Evolutionary conservation across 2,329 filamentous ascomycete genomes (phyloP).

Genomic region (Metarhizium sp.): DNA sequence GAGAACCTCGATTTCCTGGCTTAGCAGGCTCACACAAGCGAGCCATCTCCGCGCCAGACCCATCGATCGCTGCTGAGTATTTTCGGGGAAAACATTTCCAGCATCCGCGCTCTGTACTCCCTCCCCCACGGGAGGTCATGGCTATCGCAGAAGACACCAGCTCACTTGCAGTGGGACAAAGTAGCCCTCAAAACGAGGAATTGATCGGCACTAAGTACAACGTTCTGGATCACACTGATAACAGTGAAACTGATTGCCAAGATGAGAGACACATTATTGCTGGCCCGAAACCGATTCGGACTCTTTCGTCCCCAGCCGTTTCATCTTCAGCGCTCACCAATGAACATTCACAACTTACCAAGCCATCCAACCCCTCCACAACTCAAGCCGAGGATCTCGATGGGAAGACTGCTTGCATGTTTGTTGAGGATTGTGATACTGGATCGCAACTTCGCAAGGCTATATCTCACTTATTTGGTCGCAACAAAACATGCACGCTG

Average conservation of each 20-base stretch:
- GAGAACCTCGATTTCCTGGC: conserved; percentile 8
- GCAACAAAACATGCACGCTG: conserved; percentile 71
- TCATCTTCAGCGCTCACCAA: neutral
- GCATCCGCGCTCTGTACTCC: conserved; percentile 10
- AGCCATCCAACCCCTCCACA: neutral
- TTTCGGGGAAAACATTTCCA: neutral
- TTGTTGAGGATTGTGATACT: conserved; percentile 47
- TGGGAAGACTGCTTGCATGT: conserved; percentile 38
- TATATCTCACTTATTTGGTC: conserved; percentile 73
- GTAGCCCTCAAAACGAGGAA: neutral
- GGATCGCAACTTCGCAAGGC: conserved; percentile 59
- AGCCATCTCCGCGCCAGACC: conserved; percentile 39
- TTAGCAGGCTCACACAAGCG: conserved; percentile 34
- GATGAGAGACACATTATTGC: neutral
- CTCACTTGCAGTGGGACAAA: neutral
- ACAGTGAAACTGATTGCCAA: neutral
- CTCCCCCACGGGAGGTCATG: conserved; percentile 10
- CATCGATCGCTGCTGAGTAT: conserved; percentile 17
- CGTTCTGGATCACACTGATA: neutral
- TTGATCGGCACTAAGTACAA: neutral
- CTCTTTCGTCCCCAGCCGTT: neutral
- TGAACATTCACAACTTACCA: neutral
- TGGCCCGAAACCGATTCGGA: neutral
- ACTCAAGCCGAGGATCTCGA: conserved; percentile 9
- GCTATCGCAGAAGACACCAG: neutral